Percentiles rank a stretch among this genome's conserved stretches.
These are phyloP conservation scores for Mortierella sp. DNA, from an alignment of 371 early-diverging fungal genomes.

Conservation along the genomic window DNA sequence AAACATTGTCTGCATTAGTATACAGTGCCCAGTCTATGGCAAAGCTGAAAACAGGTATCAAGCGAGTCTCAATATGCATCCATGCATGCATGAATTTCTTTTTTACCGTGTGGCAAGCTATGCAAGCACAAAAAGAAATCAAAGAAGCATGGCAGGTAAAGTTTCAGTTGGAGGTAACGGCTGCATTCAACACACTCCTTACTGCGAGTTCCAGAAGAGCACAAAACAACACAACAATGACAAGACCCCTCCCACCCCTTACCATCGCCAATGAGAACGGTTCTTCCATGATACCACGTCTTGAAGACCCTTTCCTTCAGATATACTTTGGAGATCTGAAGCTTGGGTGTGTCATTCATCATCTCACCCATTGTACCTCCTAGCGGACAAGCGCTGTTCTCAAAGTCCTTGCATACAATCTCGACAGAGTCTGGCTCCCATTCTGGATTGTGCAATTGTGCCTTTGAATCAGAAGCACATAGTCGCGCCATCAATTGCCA, in stretches of 20 bases:
- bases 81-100: neutral
- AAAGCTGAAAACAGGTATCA: too few relatives aligned
- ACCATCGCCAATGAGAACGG: slow-evolving; percentile 21
- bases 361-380: slow-evolving; percentile 16
- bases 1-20: too few relatives aligned
- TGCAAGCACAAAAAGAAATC: neutral
- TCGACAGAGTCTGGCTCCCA: slow-evolving; percentile 19
- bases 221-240: too few relatives aligned
- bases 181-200: neutral
- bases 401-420: slow-evolving; percentile 3
- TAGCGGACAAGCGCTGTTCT: neutral
- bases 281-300: slow-evolving; percentile 16
- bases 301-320: slow-evolving; percentile 18
- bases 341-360: slow-evolving; percentile 12
- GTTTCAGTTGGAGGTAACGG: neutral
- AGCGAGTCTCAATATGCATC: too few relatives aligned
- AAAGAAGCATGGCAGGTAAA: neutral
- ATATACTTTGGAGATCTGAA: slow-evolving; percentile 9
- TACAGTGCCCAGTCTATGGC: too few relatives aligned
- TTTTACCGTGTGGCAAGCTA: slow-evolving; percentile 9
- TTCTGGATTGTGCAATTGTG: too few relatives aligned
- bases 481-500: slow-evolving; percentile 10
- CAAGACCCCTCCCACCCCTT: neutral
- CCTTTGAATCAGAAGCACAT: too few relatives aligned
- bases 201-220: too few relatives aligned